These are phyloP conservation scores for Taphrina flavorubra DNA, from an alignment of 1,139 yeast species.

Conservation along the genomic window DNA sequence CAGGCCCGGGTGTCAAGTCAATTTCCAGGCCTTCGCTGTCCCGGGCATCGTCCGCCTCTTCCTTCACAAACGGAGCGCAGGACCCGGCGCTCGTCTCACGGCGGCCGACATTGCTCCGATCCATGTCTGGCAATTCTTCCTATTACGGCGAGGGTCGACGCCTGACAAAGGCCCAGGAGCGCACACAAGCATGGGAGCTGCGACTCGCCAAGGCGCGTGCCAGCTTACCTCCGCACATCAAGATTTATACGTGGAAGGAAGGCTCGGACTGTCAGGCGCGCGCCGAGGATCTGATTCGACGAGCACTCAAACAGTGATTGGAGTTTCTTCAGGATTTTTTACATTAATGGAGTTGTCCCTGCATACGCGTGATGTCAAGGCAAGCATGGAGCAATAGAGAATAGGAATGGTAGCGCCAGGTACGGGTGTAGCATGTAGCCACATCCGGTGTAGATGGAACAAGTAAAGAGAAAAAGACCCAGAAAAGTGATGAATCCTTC, in stretches of 20 bases:
- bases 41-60: background rate
- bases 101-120: slow-evolving; percentile 10
- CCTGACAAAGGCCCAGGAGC: slow-evolving; percentile 15
- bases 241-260: slow-evolving; percentile 35
- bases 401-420: too few species aligned
- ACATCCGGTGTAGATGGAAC: too few species aligned
- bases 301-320: slow-evolving; percentile 4
- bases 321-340: background rate
- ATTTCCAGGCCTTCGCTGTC: background rate
- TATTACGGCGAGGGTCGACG: slow-evolving; percentile 27
- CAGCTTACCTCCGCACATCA: slow-evolving; percentile 18
- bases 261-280: slow-evolving; percentile 29
- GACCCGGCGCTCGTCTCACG: background rate
- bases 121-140: slow-evolving; percentile 18
- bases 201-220: slow-evolving; percentile 28
- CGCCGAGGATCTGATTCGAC: slow-evolving; percentile 22
- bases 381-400: too few species aligned
- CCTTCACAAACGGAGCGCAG: background rate
- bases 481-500: too few species aligned
- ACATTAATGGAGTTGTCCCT: too few species aligned
- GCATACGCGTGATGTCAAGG: too few species aligned
- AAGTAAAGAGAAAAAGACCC: too few species aligned
- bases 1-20: background rate
- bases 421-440: too few species aligned
- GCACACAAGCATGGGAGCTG: slow-evolving; percentile 35